phyloP scores from a whole-genome alignment of 2,329 filamentous ascomycete genomes.

The Didymella exigua region DNA sequence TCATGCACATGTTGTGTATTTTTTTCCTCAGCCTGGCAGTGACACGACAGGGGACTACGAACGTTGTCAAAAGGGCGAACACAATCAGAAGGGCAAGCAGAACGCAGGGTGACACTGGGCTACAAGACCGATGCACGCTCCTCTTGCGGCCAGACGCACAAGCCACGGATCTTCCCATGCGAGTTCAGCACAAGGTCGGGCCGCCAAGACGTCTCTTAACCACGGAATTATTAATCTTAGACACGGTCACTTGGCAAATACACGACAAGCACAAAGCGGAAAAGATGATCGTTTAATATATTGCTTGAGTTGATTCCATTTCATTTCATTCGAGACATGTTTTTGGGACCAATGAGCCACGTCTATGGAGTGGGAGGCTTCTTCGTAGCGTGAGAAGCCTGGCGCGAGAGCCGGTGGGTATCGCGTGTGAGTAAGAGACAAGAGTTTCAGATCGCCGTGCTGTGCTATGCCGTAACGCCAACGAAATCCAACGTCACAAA shows the following conservation, averaged over 20 bases:
- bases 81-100: not conserved
- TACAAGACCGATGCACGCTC: not conserved
- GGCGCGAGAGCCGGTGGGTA: conserved; percentile 43
- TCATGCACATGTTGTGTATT: conserved; percentile 5
- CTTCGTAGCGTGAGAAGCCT: conserved; percentile 41
- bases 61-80: no score
- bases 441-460: conserved; percentile 4
- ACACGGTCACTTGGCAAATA: not conserved
- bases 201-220: not conserved
- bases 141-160: not conserved
- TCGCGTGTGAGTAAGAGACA: conserved; percentile 23
- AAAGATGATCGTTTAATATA: not conserved
- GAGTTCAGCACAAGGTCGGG: not conserved
- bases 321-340: conserved; percentile 25
- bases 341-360: conserved; percentile 41
- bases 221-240: no score
- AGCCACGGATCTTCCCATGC: not conserved
- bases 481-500: not conserved
- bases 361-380: conserved; percentile 35
- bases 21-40: not conserved
- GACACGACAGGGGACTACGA: not conserved
- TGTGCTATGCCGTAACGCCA: conserved; percentile 11
- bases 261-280: not conserved
- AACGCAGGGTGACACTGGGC: not conserved
- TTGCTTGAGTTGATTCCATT: no score